Base-by-base conservation (phyloP, 805 yeast species). In the Saccharomycopsis capsularis region DNA sequence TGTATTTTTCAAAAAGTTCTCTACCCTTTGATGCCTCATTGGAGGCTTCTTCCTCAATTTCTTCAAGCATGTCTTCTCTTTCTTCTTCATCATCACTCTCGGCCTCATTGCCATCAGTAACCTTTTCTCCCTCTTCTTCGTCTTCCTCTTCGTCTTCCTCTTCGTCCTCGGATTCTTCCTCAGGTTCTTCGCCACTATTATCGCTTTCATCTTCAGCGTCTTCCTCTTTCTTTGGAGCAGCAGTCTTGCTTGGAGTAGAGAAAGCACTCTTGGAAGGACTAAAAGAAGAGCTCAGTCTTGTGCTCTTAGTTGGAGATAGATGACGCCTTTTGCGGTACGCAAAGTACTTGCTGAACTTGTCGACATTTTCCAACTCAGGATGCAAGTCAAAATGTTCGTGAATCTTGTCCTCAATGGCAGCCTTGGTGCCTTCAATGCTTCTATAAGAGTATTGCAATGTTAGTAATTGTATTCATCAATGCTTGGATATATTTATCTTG, bases 391-490 rank as follows among this genome's bases (percentile, higher is more conserved):
- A 58, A 49, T 61, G 58, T 36, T 44, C 55, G 35, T 43, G 37
- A 22, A 64, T 48, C 54, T 64, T 59, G 27, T 60, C 62, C 49
- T 63, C 67, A 46, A 64, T 50, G 23, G 57, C 54, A 1, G 59
- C 46, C 52, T 64, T 64, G 29, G 64, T 61, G 7, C 67, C 68
- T 19, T 55, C 60, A 30, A 52, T 23, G 16, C 49, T 56, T 36
- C 67, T 61, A 43, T 23, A 21, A 5, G 16, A 32, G n/a, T 25
- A n/a, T n/a, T n/a, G n/a, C n/a, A n/a, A n/a, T n/a, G n/a, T n/a
- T n/a, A n/a, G n/a, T n/a, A n/a, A n/a, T n/a, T n/a, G n/a, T n/a
- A n/a, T n/a, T n/a, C n/a, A n/a, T n/a, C n/a, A n/a, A n/a, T n/a
- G n/a, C n/a, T n/a, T n/a, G n/a, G n/a, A n/a, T n/a, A n/a, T n/a